Percentiles rank a stretch among this genome's conserved stretches.
Conservation (phyloP, 495 filamentous ascomycete genomes). For the Xylaria telfairii region DNA sequence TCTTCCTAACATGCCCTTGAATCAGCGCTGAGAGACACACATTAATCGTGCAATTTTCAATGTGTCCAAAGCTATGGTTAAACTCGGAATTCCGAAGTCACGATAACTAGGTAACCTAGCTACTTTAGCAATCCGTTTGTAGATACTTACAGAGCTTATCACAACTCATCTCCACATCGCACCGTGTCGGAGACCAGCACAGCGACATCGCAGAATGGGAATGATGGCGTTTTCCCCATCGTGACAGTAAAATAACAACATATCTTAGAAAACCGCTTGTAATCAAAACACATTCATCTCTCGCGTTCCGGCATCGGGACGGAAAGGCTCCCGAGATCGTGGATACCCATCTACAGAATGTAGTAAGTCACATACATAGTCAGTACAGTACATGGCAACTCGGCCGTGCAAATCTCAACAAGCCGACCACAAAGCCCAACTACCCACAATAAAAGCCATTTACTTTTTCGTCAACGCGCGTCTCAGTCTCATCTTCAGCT, state of each 20-base stretch:
- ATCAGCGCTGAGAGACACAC: background rate
- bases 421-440: background rate
- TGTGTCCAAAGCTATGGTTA: background rate
- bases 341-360: background rate
- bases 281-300: background rate
- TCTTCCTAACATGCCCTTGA: background rate
- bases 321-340: background rate
- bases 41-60: background rate
- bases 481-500: background rate
- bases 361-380: background rate
- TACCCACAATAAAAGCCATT: background rate
- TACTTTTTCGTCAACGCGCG: background rate
- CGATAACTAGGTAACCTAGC: no score
- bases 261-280: background rate
- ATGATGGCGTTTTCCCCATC: background rate
- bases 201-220: constrained; percentile 7
- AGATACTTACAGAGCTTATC: background rate
- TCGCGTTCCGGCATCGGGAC: background rate
- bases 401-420: no score
- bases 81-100: background rate
- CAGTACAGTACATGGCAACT: background rate
- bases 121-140: background rate
- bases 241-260: background rate
- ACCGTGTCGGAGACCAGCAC: background rate
- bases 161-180: background rate